Evolutionary conservation across 371 early-diverging fungal species (phyloP).

Genomic region (Syncephalastrum contaminatum): DNA sequence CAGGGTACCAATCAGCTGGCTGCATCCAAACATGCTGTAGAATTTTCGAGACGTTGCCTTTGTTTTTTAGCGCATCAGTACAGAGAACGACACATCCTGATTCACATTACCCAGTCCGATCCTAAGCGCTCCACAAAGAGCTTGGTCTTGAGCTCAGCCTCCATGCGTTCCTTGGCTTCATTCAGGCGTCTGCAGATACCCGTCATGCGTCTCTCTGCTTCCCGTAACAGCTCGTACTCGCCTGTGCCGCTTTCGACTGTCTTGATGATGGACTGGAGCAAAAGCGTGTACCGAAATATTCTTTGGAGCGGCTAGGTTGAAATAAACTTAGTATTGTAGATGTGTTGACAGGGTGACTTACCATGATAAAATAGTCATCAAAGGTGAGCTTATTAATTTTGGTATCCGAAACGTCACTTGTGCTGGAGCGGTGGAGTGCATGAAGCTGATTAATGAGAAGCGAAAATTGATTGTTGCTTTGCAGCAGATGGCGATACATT

Average conservation of each 20-base stretch:
- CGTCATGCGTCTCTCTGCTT: constrained; percentile 35
- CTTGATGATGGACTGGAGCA: constrained; percentile 38
- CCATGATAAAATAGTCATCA: constrained; percentile 47
- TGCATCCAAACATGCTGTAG: constrained; percentile 36
- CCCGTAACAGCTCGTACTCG: constrained; percentile 23
- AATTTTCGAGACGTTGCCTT: constrained; percentile 36
- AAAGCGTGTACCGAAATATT: constrained; percentile 38
- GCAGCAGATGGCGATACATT: constrained; percentile 24
- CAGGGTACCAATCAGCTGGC: constrained; percentile 39
- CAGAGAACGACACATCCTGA: background rate
- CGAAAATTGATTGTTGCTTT: constrained; percentile 26
- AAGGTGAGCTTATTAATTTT: constrained; percentile 26
- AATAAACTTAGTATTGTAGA: background rate
- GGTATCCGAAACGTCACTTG: constrained; percentile 4
- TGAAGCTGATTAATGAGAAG: constrained; percentile 9
- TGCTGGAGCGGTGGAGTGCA: constrained; percentile 17
- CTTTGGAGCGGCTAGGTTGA: constrained; percentile 44
- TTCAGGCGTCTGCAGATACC: constrained; percentile 30
- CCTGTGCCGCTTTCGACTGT: constrained; percentile 28
- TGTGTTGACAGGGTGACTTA: constrained; percentile 8
- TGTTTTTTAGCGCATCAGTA: background rate
- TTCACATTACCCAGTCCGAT: constrained; percentile 31
- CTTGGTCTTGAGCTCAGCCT: constrained; percentile 33
- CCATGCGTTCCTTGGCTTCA: constrained; percentile 28
- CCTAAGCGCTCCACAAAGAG: constrained; percentile 39